A percentile compares a stretch with the other conserved stretches of the same genome.
Evolutionary conservation across 2,329 filamentous ascomycete species (phyloP).

Genomic region (Pseudodiploospora longispora): DNA sequence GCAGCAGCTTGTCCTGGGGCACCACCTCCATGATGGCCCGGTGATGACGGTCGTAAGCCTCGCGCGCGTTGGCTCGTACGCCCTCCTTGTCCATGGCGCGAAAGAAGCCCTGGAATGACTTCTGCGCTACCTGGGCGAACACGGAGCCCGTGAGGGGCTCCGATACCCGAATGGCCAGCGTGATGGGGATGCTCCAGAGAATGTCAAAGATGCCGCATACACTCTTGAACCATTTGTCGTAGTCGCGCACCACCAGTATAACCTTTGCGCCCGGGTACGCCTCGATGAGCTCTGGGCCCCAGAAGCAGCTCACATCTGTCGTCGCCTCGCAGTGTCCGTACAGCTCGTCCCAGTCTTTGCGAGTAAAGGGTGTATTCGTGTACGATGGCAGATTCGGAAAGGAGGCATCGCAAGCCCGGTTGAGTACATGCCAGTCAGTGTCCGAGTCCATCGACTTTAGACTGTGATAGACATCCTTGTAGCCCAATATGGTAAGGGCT

Average conservation of each 20-base stretch:
- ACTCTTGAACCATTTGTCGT: slow-evolving; percentile 23
- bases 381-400: slow-evolving; percentile 20
- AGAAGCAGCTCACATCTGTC: slow-evolving; percentile 22
- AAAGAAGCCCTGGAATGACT: slow-evolving; percentile 21
- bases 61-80: slow-evolving; percentile 13
- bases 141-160: slow-evolving; percentile 24
- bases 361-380: slow-evolving; percentile 17
- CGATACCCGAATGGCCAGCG: slow-evolving; percentile 13
- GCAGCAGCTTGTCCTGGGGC: slow-evolving; percentile 17
- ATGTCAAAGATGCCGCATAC: slow-evolving; percentile 21
- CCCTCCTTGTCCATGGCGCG: slow-evolving; percentile 15
- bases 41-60: slow-evolving; percentile 22
- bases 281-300: slow-evolving; percentile 19
- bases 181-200: slow-evolving; percentile 12
- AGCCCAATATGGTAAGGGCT: slow-evolving; percentile 24
- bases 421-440: slow-evolving; percentile 17
- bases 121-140: slow-evolving; percentile 16
- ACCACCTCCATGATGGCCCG: slow-evolving; percentile 18
- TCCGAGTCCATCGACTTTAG: slow-evolving; percentile 15
- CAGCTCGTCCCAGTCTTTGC: slow-evolving; percentile 25
- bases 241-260: slow-evolving; percentile 22
- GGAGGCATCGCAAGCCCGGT: slow-evolving; percentile 21
- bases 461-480: slow-evolving; percentile 24
- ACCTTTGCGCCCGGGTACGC: slow-evolving; percentile 27
- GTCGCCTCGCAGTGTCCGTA: slow-evolving; percentile 20